These are phyloP conservation scores for Cyclanthera cordifolia DNA, from an alignment of 306 rosid species.

Conservation along the genomic window DNA sequence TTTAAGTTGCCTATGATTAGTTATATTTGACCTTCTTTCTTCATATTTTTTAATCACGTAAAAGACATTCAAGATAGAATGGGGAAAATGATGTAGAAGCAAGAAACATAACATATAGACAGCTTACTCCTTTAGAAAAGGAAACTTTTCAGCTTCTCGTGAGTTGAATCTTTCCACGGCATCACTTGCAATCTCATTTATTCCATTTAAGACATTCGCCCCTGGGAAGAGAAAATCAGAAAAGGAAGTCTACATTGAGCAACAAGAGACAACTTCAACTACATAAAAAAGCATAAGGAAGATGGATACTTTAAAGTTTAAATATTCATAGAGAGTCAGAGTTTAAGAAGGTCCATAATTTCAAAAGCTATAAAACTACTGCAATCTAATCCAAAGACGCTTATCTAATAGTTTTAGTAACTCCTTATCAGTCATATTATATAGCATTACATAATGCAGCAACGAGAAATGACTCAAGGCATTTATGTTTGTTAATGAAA, in stretches of 20 bases:
- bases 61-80: not conserved
- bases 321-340: not conserved
- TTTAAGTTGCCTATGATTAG: not conserved
- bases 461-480: not conserved
- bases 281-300: not conserved
- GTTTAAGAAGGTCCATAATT: not conserved
- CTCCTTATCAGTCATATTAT: not conserved
- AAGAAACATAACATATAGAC: not conserved
- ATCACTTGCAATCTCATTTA: slow-evolving; percentile 31
- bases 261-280: not conserved
- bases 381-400: not conserved
- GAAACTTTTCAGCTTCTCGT: slow-evolving; percentile 54
- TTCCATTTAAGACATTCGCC: slow-evolving; percentile 27
- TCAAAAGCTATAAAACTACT: not conserved
- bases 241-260: not conserved
- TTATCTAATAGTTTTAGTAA: not conserved
- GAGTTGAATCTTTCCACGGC: slow-evolving; percentile 50
- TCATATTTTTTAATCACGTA: not conserved
- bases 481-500: not conserved
- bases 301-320: not conserved
- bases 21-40: not conserved
- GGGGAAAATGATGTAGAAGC: not conserved
- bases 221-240: slow-evolving; percentile 16
- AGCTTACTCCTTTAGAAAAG: slow-evolving; percentile 62
- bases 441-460: not conserved